Conservation (phyloP, 2,329 filamentous ascomycete genomes). For the Nemania sp. region DNA sequence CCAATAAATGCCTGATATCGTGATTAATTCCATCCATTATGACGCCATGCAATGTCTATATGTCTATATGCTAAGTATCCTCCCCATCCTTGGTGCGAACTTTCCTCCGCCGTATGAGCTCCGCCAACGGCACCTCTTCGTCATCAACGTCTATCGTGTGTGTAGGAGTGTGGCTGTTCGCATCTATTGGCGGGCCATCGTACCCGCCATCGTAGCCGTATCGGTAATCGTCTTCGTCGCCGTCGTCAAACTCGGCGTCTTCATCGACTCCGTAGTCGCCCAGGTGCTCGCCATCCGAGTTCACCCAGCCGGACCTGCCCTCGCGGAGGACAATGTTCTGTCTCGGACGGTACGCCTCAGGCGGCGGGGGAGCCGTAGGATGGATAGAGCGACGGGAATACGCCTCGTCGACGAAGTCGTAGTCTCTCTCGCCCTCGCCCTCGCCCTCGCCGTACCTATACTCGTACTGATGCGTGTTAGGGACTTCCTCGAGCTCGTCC, state of each 20-base stretch:
- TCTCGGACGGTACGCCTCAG: neutral
- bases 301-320: constrained; percentile 69
- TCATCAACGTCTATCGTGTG: constrained; percentile 23
- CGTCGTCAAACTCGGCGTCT: constrained; percentile 58
- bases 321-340: constrained; percentile 38
- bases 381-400: constrained; percentile 38
- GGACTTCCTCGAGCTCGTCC: constrained; percentile 55
- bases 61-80: constrained; percentile 32
- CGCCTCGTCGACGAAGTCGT: constrained; percentile 47
- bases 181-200: constrained; percentile 38
- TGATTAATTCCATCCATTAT: neutral
- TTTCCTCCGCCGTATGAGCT: constrained; percentile 64
- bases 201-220: constrained; percentile 29
- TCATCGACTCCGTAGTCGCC: constrained; percentile 82
- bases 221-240: constrained; percentile 7
- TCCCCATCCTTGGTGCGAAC: constrained; percentile 40
- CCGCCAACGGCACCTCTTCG: constrained; percentile 66
- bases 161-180: constrained; percentile 30
- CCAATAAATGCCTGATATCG: neutral
- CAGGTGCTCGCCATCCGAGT: constrained; percentile 74
- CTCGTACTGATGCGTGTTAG: constrained; percentile 26
- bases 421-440: constrained; percentile 42
- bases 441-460: no score
- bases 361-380: neutral
- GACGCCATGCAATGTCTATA: no score